These are phyloP conservation scores for Thinopyrum obtusiflorum DNA, from an alignment of 202 grass and related monocot genomes.

Conservation along the genomic window DNA sequence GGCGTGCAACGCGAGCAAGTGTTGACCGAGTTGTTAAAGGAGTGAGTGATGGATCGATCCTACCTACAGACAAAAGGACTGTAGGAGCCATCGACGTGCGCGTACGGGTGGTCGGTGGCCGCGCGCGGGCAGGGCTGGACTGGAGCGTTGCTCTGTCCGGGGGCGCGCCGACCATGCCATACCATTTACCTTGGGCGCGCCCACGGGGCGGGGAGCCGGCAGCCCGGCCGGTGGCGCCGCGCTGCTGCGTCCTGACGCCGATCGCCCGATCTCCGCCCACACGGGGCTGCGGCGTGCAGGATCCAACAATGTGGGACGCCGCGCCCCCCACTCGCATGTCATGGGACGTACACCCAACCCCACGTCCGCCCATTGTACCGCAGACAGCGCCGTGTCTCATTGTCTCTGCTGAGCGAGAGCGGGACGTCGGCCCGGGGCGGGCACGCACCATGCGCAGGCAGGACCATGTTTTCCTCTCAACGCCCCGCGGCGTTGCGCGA, in stretches of 20 bases:
- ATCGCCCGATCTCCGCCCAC: not conserved
- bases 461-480: conserved; percentile 15
- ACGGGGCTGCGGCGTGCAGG: conserved; percentile 21
- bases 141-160: not conserved
- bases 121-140: not conserved
- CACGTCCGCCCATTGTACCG: no score
- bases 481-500: not conserved
- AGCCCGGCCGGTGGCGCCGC: not conserved
- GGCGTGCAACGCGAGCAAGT: no score
- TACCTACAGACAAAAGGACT: not conserved
- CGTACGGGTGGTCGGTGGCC: conserved; percentile 23
- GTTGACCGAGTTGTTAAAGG: not conserved
- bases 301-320: conserved; percentile 28
- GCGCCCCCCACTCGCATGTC: no score
- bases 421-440: not conserved
- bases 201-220: not conserved
- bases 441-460: not conserved
- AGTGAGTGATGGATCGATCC: not conserved
- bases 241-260: not conserved
- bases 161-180: not conserved
- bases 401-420: no score
- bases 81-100: not conserved
- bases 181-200: not conserved
- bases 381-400: no score
- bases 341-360: not conserved